A percentile compares a stretch with the other conserved stretches of the same genome.
Conservation (phyloP, 1,139 yeast genomes). For the Blastobotrys arbuscula region DNA sequence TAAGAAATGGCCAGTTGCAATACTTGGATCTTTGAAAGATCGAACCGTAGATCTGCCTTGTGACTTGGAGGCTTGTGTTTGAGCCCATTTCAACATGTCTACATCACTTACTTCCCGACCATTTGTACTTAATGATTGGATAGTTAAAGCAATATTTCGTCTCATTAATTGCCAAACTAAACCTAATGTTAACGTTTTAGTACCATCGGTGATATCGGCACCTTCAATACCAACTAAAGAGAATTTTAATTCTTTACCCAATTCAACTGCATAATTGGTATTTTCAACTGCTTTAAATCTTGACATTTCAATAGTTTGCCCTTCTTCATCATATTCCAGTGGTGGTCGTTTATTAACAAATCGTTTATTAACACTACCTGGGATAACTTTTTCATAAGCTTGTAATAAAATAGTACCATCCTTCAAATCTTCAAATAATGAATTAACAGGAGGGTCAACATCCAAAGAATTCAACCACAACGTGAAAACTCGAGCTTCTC, state of each 20-base stretch:
- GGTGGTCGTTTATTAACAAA: conserved; percentile 76
- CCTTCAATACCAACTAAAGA: conserved; percentile 98
- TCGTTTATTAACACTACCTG: conserved; percentile 78
- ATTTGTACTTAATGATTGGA: conserved; percentile 63
- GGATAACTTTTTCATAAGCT: conserved; percentile 93
- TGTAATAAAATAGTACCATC: conserved; percentile 87
- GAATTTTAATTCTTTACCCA: conserved; percentile 88
- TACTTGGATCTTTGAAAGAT: conserved; percentile 75
- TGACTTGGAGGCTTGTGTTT: conserved; percentile 74
- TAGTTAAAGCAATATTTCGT: conserved; percentile 81
- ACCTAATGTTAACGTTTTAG: conserved; percentile 83
- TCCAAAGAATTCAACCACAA: conserved; percentile 95
- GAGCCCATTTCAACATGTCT: conserved; percentile 93
- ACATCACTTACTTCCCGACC: conserved; percentile 73
- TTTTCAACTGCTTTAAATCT: conserved; percentile 95
- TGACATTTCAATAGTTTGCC: conserved; percentile 53
- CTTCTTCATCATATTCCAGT: conserved; percentile 38
- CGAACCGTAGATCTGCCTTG: conserved; percentile 67
- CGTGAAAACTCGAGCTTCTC: conserved; percentile 98
- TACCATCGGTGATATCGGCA: conserved; percentile 93
- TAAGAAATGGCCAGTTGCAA: conserved; percentile 73
- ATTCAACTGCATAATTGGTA: conserved; percentile 91
- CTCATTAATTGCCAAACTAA: conserved; percentile 99
- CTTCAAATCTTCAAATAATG: conserved; percentile 87
- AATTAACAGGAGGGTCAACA: conserved; percentile 90